Base-by-base conservation (phyloP, 345 rosid species). In the Acer saccharum region DNA sequence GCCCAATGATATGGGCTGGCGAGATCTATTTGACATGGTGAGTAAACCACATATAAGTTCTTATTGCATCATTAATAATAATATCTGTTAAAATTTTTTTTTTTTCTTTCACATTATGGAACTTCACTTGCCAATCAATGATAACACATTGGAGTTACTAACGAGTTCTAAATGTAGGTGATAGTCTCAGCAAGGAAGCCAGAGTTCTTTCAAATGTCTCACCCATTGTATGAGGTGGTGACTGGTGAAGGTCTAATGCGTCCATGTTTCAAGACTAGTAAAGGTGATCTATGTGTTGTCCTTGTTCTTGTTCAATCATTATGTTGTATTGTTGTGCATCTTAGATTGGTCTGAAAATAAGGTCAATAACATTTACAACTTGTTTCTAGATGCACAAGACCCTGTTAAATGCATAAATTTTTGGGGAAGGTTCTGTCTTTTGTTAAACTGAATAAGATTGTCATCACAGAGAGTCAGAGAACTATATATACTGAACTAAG, bases 141-240 rank as follows among this genome's bases (percentile, higher is more conserved):
- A 43, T 43, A 43, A 43, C 10, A 65, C 52, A 11, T 14, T 67
- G 58, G 21, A 64, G 9, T 73, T 65, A 48, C 50, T 75, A 12
- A 66, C 54, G 64, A 13, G 21, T 21, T 20, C 20, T 18, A 11
- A 32, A 4, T 84, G 23, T 78, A 94, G 98, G 98, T 94, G 62
- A 94, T 94, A 87, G 93, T 95, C 62, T 95, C 98, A 27, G 97
- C 98, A 20, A 93, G 98, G 85, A 95, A 95, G 87, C 98, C 98
- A 41, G 98, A 95, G 86, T 95, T 95, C 89, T 95, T 95, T 84
- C 98, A 95, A 87, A 95, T 86, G 94, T 90, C 98, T 64, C 98
- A 93, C 81, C 98, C 98, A 50, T 70, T 95, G 71, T 92, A 95
- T 48, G 98, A 95, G 82, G 98, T 95, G 82, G 98, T 95, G 84